Percentiles rank a stretch among this genome's conserved stretches.
phyloP scores from a whole-genome alignment of 768 basidiomycete species.

The Mycena filopes region DNA sequence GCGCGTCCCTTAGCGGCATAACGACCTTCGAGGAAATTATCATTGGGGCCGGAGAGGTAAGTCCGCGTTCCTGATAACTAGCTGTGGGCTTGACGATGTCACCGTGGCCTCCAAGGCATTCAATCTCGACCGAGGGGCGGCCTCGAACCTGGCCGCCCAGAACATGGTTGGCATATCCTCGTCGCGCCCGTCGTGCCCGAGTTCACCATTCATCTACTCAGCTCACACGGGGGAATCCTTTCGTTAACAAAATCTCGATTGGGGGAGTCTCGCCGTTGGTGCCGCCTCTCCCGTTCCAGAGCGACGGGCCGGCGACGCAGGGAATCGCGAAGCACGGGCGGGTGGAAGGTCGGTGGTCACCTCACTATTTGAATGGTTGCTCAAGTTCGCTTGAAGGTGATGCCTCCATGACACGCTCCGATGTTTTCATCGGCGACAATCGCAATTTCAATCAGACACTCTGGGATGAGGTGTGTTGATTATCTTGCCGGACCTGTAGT shows the following conservation, averaged over 20 bases:
- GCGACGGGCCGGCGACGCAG: neutral
- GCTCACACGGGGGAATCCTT: neutral
- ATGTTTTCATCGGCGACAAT: conserved; percentile 16
- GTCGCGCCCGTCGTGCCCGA: too few species aligned
- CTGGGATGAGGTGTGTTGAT: neutral
- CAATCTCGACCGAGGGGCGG: conserved; percentile 13
- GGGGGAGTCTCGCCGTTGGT: neutral
- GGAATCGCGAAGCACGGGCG: conserved; percentile 15
- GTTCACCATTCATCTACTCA: too few species aligned
- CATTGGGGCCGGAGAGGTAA: too few species aligned
- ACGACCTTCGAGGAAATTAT: conserved; percentile 26
- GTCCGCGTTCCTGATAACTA: too few species aligned
- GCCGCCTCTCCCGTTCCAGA: neutral
- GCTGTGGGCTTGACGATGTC: conserved; percentile 25
- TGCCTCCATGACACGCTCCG: conserved; percentile 17
- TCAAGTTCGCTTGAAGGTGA: neutral
- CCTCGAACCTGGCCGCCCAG: conserved; percentile 14
- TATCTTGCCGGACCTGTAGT: neutral
- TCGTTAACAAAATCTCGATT: neutral
- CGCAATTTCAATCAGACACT: conserved; percentile 1
- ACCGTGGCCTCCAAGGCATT: conserved; percentile 10
- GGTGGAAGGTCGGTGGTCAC: neutral
- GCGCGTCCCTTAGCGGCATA: conserved; percentile 11
- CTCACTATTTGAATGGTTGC: neutral
- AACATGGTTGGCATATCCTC: conserved; percentile 14